A percentile compares a stretch with the other conserved stretches of the same genome.
These are phyloP conservation scores for Aspergillus fischeri DNA, from an alignment of 2,329 filamentous ascomycete species.

Conservation along the genomic window DNA sequence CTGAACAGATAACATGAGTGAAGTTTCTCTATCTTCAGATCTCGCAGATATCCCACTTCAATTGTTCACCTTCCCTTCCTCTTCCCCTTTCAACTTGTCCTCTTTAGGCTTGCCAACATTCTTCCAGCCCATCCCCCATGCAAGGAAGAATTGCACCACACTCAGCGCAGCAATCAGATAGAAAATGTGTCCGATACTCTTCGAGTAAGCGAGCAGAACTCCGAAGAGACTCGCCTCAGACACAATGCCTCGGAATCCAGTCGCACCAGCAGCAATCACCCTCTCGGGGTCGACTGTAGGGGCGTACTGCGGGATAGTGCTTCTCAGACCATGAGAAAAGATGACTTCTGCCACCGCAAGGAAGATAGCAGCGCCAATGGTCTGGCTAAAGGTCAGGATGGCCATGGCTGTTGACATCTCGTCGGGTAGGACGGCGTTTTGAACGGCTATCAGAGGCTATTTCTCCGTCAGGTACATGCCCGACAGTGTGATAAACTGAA, in stretches of 20 bases:
- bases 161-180: constrained; percentile 20
- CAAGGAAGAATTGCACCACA: constrained; percentile 10
- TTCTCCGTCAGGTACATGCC: neutral
- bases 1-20: too few species aligned
- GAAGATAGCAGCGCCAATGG: constrained; percentile 46
- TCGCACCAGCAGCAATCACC: constrained; percentile 43
- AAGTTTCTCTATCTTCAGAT: neutral
- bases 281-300: constrained; percentile 31
- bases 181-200: constrained; percentile 21
- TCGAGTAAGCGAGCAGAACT: constrained; percentile 31
- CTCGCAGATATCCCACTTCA: neutral
- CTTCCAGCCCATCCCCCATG: constrained; percentile 27
- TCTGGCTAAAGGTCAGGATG: constrained; percentile 38
- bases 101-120: constrained; percentile 17
- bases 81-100: neutral
- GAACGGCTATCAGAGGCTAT: constrained; percentile 40
- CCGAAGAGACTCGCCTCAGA: constrained; percentile 20
- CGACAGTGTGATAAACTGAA: neutral
- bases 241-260: constrained; percentile 38
- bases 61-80: neutral
- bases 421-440: constrained; percentile 31
- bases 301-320: constrained; percentile 27
- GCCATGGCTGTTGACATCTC: constrained; percentile 41
- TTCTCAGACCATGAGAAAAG: constrained; percentile 41
- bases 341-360: constrained; percentile 51